Conservation (phyloP, 2,329 filamentous ascomycete genomes). For the Microsporum canis region DNA sequence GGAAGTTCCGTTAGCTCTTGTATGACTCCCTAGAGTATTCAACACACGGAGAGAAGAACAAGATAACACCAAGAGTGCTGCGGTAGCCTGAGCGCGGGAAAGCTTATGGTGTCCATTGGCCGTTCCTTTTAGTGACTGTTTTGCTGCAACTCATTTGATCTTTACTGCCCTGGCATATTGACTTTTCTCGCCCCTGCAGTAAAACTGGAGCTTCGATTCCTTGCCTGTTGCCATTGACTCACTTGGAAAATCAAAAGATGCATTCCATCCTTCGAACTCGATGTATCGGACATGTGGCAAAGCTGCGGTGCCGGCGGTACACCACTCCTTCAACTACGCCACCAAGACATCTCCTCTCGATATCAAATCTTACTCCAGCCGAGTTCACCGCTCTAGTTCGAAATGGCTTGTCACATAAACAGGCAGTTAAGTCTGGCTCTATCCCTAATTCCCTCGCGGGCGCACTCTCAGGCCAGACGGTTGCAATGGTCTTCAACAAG, state of each 20-base stretch:
- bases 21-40: neutral
- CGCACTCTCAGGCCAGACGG: constrained; percentile 60
- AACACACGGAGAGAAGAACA: neutral
- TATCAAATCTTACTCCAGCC: constrained; percentile 66
- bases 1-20: neutral
- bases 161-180: neutral
- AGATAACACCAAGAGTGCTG: neutral
- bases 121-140: neutral
- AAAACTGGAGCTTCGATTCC: neutral
- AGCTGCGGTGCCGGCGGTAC: constrained; percentile 25
- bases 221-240: neutral
- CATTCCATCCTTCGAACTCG: constrained; percentile 8
- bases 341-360: constrained; percentile 83
- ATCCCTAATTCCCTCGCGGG: constrained; percentile 49
- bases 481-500: constrained; percentile 97
- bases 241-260: neutral
- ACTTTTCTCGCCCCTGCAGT: neutral
- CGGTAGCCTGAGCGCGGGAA: neutral
- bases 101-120: neutral
- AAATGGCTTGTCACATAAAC: constrained; percentile 69
- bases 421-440: constrained; percentile 58
- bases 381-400: constrained; percentile 75
- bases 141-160: neutral
- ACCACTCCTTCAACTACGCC: constrained; percentile 41
- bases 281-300: constrained; percentile 3